phyloP scores from a whole-genome alignment of 805 yeast species.

The Saccharomyces jurei region DNA sequence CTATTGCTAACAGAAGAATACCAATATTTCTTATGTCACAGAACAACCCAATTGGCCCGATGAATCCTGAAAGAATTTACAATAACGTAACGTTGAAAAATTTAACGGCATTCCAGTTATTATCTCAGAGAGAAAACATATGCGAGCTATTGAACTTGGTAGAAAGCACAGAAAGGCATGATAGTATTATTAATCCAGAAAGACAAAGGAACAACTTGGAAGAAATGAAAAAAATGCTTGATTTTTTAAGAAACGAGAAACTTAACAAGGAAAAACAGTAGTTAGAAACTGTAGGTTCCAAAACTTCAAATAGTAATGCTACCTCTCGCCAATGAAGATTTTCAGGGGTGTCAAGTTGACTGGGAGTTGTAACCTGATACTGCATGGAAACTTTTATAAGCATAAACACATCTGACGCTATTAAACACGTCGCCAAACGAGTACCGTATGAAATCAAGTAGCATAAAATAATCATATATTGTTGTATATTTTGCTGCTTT shows the following conservation, averaged over 20 bases:
- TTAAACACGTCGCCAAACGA: background rate
- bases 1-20: background rate
- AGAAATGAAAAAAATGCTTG: conserved; percentile 10
- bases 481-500: no score
- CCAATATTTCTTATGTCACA: background rate
- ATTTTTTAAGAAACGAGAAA: conserved; percentile 5
- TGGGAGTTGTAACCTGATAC: background rate
- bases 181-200: conserved; percentile 8
- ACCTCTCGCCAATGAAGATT: background rate
- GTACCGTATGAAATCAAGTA: background rate
- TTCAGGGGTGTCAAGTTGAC: background rate
- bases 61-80: background rate
- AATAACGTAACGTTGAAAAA: conserved; percentile 25
- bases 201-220: conserved; percentile 12
- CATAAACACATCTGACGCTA: background rate
- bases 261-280: background rate
- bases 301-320: background rate
- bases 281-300: background rate
- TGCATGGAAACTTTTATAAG: background rate
- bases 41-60: background rate
- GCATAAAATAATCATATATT: background rate
- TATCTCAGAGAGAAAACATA: conserved; percentile 24
- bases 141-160: conserved; percentile 24
- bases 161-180: conserved; percentile 18
- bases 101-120: conserved; percentile 25